Evolutionary conservation across 1,284 basidiomycete genomes (phyloP), one percentile per base, ranked within the genome.

Genomic region (Sphaerobolus stellatus): DNA sequence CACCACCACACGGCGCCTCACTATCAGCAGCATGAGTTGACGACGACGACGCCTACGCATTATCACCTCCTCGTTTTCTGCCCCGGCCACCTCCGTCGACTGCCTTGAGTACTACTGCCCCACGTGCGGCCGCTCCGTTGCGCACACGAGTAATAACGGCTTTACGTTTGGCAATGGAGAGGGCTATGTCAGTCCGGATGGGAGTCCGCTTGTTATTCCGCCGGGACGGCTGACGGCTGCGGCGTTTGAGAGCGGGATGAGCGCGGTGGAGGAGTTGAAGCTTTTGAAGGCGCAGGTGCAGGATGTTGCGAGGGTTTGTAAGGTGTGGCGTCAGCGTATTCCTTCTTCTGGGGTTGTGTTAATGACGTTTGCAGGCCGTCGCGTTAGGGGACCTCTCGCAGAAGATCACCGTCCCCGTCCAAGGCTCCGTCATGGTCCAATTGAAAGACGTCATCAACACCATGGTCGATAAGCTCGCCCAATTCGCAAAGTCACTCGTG

Each of bases 361-460:
- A 13, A 41, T 63, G 79, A 82, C 60, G 79, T 68, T 81, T 81
- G 46, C 78, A 75, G 70, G 95, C 95, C 20, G 95, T 99, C 60
- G 96, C 96, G 0, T 81, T 86, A 22, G 95, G 95, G 29, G 96
- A 99, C 70, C 74, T 99, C 60, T 90, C 88, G 44, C 92, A 98
- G 75, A 96, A 97, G 77, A 97, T 99, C 61, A 95, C 92, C 40
- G 94, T 98, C 5, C 91, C 90, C 29, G 96, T 98, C 5, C 92
- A 98, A 71, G 95, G 95, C 61, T 90, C 91, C 56, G 92, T 96
- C 57, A 97, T 99, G 94, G 90, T 95, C 18, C 92, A 97, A 72
- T 84, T 98, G 66, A 98, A 98, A 79, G 93, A 98, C 62, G 94
- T 96, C 63, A 97, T 98, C 77, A 98, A 98, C 67, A 88, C 89